Evolutionary conservation across 1,284 basidiomycete genomes (phyloP).

Genomic region (Takashimella tepidaria): DNA sequence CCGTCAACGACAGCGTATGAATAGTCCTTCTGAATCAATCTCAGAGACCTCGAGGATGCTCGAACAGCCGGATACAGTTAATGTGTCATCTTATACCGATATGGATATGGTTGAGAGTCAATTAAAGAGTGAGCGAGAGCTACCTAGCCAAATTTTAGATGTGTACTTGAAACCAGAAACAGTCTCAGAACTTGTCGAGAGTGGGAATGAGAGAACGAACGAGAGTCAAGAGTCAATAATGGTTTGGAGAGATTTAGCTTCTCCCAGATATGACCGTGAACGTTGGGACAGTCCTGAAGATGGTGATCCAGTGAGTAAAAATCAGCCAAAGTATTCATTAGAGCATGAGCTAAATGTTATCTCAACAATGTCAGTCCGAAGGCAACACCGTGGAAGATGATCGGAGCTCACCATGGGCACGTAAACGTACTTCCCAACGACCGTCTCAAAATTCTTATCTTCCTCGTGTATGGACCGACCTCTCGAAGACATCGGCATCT

Average conservation of each 20-base stretch:
- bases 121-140: too few species aligned
- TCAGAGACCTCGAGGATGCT: neutral
- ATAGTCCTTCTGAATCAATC: neutral
- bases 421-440: conserved; percentile 12
- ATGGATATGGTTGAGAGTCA: neutral
- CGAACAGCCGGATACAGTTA: neutral
- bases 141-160: too few species aligned
- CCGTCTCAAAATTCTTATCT: conserved; percentile 19
- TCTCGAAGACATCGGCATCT: conserved; percentile 1
- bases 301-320: neutral
- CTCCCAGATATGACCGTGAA: neutral
- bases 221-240: neutral
- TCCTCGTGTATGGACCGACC: neutral
- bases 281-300: neutral
- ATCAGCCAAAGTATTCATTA: neutral
- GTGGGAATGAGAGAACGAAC: too few species aligned
- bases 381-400: neutral
- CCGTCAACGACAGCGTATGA: neutral
- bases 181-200: too few species aligned
- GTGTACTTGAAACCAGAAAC: too few species aligned
- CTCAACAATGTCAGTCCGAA: neutral
- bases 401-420: conserved; percentile 2
- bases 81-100: neutral
- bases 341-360: neutral
- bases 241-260: neutral